Evolutionary conservation across 495 filamentous ascomycete genomes (phyloP), one percentile per base, ranked within the genome.

Genomic region (Cercophora newfieldiana): DNA sequence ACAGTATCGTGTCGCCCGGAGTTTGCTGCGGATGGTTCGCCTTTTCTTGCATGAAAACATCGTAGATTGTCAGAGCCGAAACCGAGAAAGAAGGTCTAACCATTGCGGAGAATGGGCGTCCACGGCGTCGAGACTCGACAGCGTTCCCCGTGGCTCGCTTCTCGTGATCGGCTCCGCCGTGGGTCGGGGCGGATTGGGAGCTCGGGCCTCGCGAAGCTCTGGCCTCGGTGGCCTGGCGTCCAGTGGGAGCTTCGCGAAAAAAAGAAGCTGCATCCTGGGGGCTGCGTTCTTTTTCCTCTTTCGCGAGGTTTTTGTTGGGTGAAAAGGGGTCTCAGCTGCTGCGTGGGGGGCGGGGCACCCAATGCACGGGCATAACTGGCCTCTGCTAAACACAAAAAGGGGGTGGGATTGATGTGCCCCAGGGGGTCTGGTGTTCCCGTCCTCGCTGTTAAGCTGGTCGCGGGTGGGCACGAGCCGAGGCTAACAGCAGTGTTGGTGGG

Each of bases 311-410:
- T 51, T 55, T 63, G 61, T 33, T 54, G 51, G 61, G 61, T 24
- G 21, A 24, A 29, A 37, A 26, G 58, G 33, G 30, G 58, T 7
- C 7, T 55, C 29, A 54, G 61, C 61, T 63, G 50, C 50, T n/a
- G 58, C 58, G 58, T 55, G 61, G 21, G 50, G 61, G 61, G 61
- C 51, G 61, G 61, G 30, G 51, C 51, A 55, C 18, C 44, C 24
- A 33, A 44, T 63, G 61, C 61, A 63, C 61, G 61, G 61, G 61
- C 61, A 55, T 63, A 63, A 60, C 33, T 56, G 30, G 50, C 24
- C 29, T 21, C 26, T 63, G 61, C 48, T 63, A 63, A 55, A 28
- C 7, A 25, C 26, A 47, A 30, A 37, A 63, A 63, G 26, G 61
- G 61, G 61, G 61, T 63, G 61, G 49, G 19, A 63, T 44, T 47